phyloP scores from a whole-genome alignment of 129 eudicot genomes.

The Sambucus nigra region DNA sequence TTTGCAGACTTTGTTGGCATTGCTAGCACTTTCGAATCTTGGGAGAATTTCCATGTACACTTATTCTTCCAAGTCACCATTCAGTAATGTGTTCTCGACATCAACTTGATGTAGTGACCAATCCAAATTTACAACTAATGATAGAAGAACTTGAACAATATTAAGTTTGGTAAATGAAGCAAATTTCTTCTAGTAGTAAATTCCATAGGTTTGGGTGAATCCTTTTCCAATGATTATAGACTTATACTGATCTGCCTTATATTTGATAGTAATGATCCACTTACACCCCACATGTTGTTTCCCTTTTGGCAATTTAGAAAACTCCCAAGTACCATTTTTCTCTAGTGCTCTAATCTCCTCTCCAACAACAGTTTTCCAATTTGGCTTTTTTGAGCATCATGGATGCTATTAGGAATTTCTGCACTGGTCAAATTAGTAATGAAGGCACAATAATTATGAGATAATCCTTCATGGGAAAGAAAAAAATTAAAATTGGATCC shows the following conservation, averaged over 20 bases:
- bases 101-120: slow-evolving; percentile 6
- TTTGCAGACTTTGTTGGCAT: neutral
- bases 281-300: neutral
- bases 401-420: neutral
- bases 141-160: neutral
- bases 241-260: neutral
- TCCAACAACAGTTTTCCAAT: neutral
- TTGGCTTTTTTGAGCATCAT: neutral
- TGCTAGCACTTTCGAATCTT: neutral
- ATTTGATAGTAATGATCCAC: slow-evolving; percentile 2
- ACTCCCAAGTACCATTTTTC: slow-evolving; percentile 1
- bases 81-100: neutral
- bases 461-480: neutral
- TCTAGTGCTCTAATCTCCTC: neutral
- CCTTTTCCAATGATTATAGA: neutral
- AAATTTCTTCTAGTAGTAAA: neutral
- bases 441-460: neutral
- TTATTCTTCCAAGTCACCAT: slow-evolving; percentile 6
- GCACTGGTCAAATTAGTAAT: neutral
- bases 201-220: slow-evolving; percentile 8
- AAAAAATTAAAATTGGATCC: neutral
- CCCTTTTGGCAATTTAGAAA: neutral
- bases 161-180: neutral
- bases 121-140: neutral
- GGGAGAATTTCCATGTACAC: slow-evolving; percentile 6